Evolutionary conservation across 306 rosid genomes (phyloP), one percentile per base, ranked within the genome.

Genomic region (Lupinus albus): DNA sequence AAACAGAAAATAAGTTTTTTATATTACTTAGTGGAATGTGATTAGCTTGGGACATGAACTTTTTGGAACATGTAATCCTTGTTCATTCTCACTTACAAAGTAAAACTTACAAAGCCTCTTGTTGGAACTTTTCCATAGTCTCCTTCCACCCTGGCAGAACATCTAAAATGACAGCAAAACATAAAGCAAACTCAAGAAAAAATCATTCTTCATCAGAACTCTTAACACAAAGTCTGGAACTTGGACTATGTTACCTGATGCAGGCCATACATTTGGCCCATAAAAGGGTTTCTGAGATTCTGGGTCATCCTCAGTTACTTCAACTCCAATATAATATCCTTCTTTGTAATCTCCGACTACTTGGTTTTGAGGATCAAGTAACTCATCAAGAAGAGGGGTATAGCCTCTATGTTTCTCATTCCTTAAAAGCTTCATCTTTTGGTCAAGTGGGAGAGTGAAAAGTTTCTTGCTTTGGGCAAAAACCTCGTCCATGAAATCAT

Each of bases 291-390:
- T 86, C 17, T 88, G 65, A 5, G 88, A 81, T 73, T 80, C 67
- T 54, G 83, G 78, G 64, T 86, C 86, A 71, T 79, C 82, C 71
- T 82, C 83, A 61, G 54, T 67, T 48, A 55, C 81, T 82, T 90
- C 99, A 58, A 90, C 84, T 65, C 99, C 99, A 45, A 93, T 79
- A 71, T 93, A 93, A 68, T 85, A 93, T 18, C 97, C 96, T 71
- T 93, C 99, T 80, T 93, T 93, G 80, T 83, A 88, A 80, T 93
- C 97, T 61, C 99, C 97, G 88, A 76, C 71, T 11, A 84, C 61
- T 88, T 93, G 97, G 67, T 80, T 86, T 64, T 82, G 80, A 71
- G 84, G 84, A 79, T 90, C 97, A 63, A 88, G 88, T 46, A 73
- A 59, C 64, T 93, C 97, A 67, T 93, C 97, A 69, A 81, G 87